phyloP scores from a whole-genome alignment of 805 yeast species.

The Candida saitoana region DNA sequence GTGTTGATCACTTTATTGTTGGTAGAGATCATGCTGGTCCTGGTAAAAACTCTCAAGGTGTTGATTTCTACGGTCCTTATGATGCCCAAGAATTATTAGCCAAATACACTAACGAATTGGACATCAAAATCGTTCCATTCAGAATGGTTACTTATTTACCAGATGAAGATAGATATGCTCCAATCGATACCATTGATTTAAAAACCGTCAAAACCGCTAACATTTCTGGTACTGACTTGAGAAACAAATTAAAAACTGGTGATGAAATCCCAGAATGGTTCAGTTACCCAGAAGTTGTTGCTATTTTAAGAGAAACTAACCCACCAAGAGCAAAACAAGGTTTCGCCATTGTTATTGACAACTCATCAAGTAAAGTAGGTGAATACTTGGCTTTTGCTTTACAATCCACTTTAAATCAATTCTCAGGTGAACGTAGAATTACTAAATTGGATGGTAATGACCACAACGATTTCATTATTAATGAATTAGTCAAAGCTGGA shows the following conservation, averaged over 20 bases:
- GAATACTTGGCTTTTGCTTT: constrained; percentile 69
- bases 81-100: constrained; percentile 92
- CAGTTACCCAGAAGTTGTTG: constrained; percentile 93
- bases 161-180: constrained; percentile 91
- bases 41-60: constrained; percentile 81
- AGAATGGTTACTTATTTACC: constrained; percentile 96
- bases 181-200: constrained; percentile 84
- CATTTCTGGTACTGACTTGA: constrained; percentile 91
- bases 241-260: constrained; percentile 83
- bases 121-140: constrained; percentile 89
- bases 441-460: constrained; percentile 44
- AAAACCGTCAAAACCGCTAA: constrained; percentile 74
- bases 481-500: constrained; percentile 83
- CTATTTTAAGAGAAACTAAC: constrained; percentile 83
- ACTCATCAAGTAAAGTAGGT: constrained; percentile 44
- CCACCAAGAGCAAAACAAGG: constrained; percentile 92
- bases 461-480: constrained; percentile 48
- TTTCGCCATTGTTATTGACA: constrained; percentile 59
- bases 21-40: constrained; percentile 99
- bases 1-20: constrained; percentile 94
- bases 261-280: constrained; percentile 93
- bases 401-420: constrained; percentile 87
- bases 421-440: constrained; percentile 77
- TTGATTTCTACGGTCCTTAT: constrained; percentile 93
- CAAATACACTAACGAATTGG: constrained; percentile 68